Evolutionary conservation across 306 rosid genomes (phyloP), one percentile per base, ranked within the genome.

Genomic region (Begonia fuchsioides): DNA sequence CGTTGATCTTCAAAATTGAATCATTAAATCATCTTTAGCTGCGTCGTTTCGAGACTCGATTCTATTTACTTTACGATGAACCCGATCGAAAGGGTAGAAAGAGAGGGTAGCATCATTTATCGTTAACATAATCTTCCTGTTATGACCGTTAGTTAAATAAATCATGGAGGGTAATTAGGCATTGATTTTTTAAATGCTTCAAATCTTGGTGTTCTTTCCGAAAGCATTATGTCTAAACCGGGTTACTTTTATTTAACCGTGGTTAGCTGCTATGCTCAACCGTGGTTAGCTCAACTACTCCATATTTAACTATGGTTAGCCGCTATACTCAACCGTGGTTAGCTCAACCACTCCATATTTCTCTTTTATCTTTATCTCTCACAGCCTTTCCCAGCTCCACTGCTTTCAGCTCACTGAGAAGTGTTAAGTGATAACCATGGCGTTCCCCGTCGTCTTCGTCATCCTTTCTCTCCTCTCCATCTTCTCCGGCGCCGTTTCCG

Each of bases 401-500:
- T 13, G n/a, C 61, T 26, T 63, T 19, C 35, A 12, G 12, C 3
- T 38, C 40, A 12, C 4, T 12, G 1, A 9, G 3, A n/a, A n/a
- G n/a, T n/a, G n/a, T n/a, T n/a, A n/a, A 14, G 10, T 32, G 39
- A 10, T 19, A 17, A 40, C 50, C 46, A 90, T 90, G 97, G 79
- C 26, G 10, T 11, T 44, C 2, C 17, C 10, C 66, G 26, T 13
- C 14, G 32, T 39, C 47, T 10, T 60, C 44, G 10, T 63, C 43
- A 47, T 71, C 60, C 15, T 68, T 16, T 49, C 66, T 35, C 1
- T 56, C 20, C 35, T 69, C 62, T 3, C 56, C 6, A 10, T 58
- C 13, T 13, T 63, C 14, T 12, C 56, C 43, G 54, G 74, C 74
- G 43, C 54, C 38, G 60, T 55, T 73, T 65, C 86, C 41, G 93